Conservation (phyloP, 2,329 filamentous ascomycete species). For the Cryphonectria carpinicola region DNA sequence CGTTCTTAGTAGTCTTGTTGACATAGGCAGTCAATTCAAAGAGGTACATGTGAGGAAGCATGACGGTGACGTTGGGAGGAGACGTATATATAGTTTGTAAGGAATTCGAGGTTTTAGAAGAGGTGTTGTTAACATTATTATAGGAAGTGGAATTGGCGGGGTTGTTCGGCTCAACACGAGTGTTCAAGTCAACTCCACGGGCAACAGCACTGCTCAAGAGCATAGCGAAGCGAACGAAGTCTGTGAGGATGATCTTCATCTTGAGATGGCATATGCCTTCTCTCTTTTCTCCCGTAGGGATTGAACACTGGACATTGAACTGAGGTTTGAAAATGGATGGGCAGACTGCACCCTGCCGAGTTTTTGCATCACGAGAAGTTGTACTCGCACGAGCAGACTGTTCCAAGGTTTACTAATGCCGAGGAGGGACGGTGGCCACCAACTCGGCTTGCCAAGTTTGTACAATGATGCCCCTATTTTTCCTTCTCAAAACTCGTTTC, state of each 20-base stretch:
- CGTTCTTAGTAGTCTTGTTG: background rate
- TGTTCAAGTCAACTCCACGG: background rate
- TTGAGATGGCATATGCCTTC: background rate
- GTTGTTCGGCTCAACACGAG: background rate
- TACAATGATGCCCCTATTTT: background rate
- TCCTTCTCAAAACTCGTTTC: background rate
- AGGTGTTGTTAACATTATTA: background rate
- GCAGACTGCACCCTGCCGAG: background rate
- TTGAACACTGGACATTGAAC: background rate
- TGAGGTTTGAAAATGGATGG: background rate
- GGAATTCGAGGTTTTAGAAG: background rate
- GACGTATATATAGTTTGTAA: conserved; percentile 8
- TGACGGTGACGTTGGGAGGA: conserved; percentile 8
- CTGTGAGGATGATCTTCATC: background rate
- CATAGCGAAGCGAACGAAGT: background rate
- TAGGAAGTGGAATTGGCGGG: background rate
- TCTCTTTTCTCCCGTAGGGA: background rate
- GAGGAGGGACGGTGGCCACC: background rate
- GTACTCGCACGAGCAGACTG: background rate
- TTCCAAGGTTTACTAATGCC: background rate
- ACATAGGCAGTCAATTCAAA: conserved; percentile 15
- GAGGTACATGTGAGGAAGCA: background rate
- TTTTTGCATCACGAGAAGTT: background rate
- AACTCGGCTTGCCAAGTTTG: background rate
- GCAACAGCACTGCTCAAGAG: background rate